These are phyloP conservation scores for Eimeria sp. DNA, from an alignment of 169 alveolate species.

Conservation along the genomic window DNA sequence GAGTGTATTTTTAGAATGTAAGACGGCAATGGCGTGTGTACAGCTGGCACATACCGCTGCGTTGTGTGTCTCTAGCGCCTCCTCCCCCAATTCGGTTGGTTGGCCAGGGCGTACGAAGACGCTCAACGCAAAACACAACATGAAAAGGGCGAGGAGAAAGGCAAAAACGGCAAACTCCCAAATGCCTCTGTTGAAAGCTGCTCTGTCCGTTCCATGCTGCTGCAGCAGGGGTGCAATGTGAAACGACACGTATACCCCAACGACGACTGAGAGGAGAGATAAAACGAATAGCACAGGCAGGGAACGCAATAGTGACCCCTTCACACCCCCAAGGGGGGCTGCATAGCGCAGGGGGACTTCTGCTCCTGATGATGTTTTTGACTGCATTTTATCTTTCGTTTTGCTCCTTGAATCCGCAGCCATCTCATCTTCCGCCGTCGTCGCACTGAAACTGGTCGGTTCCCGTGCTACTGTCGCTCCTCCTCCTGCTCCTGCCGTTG, in stretches of 20 bases:
- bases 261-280: slow-evolving; percentile 2
- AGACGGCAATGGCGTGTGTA: neutral
- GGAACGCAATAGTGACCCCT: neutral
- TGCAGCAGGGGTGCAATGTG: slow-evolving; percentile 29
- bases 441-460: neutral
- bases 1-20: too few species aligned
- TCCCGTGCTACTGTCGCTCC: neutral
- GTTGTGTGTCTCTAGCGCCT: neutral
- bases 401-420: neutral
- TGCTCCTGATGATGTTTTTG: neutral
- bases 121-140: slow-evolving; percentile 1
- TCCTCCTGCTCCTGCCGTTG: neutral
- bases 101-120: neutral
- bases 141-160: neutral
- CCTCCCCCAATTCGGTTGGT: neutral
- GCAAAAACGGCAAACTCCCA: neutral
- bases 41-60: slow-evolving; percentile 12
- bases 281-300: slow-evolving; percentile 23
- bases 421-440: neutral
- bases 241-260: slow-evolving; percentile 3
- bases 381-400: neutral
- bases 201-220: slow-evolving; percentile 13
- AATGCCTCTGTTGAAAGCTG: neutral
- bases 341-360: slow-evolving; percentile 39
- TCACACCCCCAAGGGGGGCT: slow-evolving; percentile 25